Evolutionary conservation across 805 yeast species (phyloP).

Genomic region (Suhomyces xylopsoci): DNA sequence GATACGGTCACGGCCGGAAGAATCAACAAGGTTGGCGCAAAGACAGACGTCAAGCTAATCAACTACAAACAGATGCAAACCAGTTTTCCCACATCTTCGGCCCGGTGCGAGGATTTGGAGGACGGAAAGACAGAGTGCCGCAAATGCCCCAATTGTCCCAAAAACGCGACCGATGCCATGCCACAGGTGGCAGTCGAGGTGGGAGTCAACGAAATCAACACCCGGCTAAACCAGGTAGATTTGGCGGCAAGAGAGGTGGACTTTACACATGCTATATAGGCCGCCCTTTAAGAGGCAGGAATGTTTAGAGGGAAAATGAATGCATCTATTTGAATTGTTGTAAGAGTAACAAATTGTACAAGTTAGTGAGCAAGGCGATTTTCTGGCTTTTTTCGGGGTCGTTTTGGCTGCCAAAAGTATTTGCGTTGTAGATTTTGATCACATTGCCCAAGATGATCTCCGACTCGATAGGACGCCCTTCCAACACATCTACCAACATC

Average conservation of each 20-base stretch:
- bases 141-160: conserved; percentile 28
- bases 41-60: background rate
- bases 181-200: conserved; percentile 12
- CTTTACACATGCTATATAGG: background rate
- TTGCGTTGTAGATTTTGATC: conserved; percentile 1
- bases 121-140: conserved; percentile 26
- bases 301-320: background rate
- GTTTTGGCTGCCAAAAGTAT: conserved; percentile 3
- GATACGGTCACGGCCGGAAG: conserved; percentile 15
- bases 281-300: background rate
- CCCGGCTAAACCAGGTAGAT: conserved; percentile 3
- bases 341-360: conserved; percentile 8
- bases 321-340: background rate
- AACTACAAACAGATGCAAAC: background rate
- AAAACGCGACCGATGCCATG: conserved; percentile 7
- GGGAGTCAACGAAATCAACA: conserved; percentile 2
- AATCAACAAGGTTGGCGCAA: conserved; percentile 9
- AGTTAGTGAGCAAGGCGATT: conserved; percentile 11
- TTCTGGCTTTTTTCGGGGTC: conserved; percentile 4
- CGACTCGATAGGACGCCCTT: conserved; percentile 66
- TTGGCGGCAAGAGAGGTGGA: background rate
- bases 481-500: conserved; percentile 65
- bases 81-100: background rate
- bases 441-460: conserved; percentile 68
- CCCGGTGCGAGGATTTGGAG: conserved; percentile 8